Evolutionary conservation across 2,329 filamentous ascomycete species (phyloP), one percentile per base, ranked within the genome.

Genomic region (Colletotrichum sp.): DNA sequence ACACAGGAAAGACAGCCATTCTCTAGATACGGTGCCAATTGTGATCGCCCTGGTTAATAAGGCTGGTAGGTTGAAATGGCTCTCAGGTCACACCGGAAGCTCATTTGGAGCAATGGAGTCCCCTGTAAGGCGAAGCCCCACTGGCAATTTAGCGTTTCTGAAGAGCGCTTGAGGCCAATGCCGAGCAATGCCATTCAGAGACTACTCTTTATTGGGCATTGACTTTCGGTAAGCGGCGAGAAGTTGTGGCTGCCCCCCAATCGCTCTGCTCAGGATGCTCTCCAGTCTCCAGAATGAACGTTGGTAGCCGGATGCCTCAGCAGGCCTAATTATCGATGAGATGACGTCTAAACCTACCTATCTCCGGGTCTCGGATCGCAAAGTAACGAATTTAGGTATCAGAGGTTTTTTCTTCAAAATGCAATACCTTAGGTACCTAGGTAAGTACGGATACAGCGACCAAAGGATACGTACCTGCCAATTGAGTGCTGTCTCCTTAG

Each of bases 61-160:
- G 32, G 28, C 30, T 63, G 59, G 59, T 12, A 63, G n/a, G 30
- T 34, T 34, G 32, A 30, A 60, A 71, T 71, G 32, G 67, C 60
- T 66, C 59, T 75, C 68, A 75, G 68, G 62, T 44, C 44, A 63
- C 39, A 75, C 73, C 69, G 69, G 26, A 39, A 68, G 73, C 73
- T 68, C 72, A 75, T 66, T 71, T 72, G 62, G 15, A 67, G 68
- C 52, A 62, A 72, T 72, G 52, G 52, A 55, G 65, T 32, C 39
- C 72, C 69, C 57, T 63, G 69, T 36, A 49, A 32, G 49, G 24
- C 36, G 59, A 44, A 32, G 66, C 44, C 21, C 62, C 60, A 68
- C 73, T 21, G 18, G 34, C n/a, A 74, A 76, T 76, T 73, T 74
- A 74, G 64, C 59, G 65, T 69, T 64, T 68, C 49, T 59, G 26